Percentiles rank a stretch among this genome's conserved stretches.
phyloP scores from a whole-genome alignment of 2,329 filamentous ascomycete species.

The Periconia digitata region DNA sequence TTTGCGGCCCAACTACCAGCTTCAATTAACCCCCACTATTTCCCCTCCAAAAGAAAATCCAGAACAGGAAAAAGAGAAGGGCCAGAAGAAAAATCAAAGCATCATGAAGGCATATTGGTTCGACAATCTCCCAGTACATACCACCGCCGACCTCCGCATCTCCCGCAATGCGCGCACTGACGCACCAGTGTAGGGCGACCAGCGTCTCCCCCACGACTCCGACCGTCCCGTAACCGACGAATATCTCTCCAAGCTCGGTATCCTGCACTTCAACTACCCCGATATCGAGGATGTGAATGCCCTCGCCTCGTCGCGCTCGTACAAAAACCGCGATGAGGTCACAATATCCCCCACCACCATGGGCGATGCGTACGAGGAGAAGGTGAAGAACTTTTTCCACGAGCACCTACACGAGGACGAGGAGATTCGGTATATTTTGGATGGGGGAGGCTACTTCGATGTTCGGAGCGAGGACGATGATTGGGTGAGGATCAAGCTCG shows the following conservation, averaged over 20 bases:
- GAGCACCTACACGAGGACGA: constrained; percentile 98
- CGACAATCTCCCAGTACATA: constrained; percentile 63
- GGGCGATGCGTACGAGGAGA: constrained; percentile 86
- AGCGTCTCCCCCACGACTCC: constrained; percentile 87
- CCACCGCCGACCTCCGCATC: not conserved
- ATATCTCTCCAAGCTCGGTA: constrained; percentile 73
- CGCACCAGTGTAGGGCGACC: constrained; percentile 70
- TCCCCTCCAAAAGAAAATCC: not conserved
- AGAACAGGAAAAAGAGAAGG: constrained; percentile 5
- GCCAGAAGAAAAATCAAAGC: constrained; percentile 1
- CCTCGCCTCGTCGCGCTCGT: constrained; percentile 73
- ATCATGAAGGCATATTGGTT: constrained; percentile 73
- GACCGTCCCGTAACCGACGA: constrained; percentile 66
- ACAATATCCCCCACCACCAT: constrained; percentile 83
- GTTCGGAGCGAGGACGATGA: constrained; percentile 79
- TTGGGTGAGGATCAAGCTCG: constrained; percentile 84
- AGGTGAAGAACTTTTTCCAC: constrained; percentile 90
- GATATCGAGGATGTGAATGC: constrained; percentile 68
- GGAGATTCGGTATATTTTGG: constrained; percentile 93
- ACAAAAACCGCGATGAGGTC: constrained; percentile 95
- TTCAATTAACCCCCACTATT: not conserved
- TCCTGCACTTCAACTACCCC: constrained; percentile 73
- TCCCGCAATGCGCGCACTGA: constrained; percentile 11
- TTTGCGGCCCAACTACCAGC: constrained; percentile 17
- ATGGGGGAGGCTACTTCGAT: constrained; percentile 89